Conservation (phyloP, 163 green algal species). For the Chlorella variabilis region DNA sequence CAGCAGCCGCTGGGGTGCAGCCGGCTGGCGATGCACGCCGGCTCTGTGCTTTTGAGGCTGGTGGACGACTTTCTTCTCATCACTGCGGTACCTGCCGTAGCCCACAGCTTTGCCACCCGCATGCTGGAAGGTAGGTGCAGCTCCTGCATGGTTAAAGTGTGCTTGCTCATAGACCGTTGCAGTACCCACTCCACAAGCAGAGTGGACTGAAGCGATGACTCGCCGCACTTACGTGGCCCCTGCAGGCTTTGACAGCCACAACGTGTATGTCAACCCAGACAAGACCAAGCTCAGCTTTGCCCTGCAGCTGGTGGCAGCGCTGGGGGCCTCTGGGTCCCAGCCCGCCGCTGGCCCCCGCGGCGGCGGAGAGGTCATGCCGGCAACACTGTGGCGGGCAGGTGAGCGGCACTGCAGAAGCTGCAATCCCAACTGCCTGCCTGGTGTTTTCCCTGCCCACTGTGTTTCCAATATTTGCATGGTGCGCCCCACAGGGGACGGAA, state of each 20-base stretch:
- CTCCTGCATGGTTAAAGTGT: neutral
- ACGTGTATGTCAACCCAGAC: constrained; percentile 73
- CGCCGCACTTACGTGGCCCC: too few species aligned
- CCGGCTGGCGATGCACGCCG: constrained; percentile 18
- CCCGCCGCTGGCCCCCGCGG: neutral
- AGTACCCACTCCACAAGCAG: too few species aligned
- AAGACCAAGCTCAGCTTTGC: constrained; percentile 91
- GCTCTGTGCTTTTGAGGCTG: constrained; percentile 69
- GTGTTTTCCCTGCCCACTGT: neutral
- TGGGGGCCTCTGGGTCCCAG: neutral
- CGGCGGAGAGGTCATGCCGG: constrained; percentile 35
- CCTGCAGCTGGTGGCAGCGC: constrained; percentile 35
- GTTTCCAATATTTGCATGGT: neutral
- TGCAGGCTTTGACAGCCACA: constrained; percentile 78
- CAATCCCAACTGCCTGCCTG: neutral
- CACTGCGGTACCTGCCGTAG: constrained; percentile 59
- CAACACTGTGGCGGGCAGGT: constrained; percentile 27
- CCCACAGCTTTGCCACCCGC: constrained; percentile 61
- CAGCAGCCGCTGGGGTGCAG: constrained; percentile 9
- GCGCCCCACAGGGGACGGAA: constrained; percentile 35
- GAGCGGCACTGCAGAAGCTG: too few species aligned
- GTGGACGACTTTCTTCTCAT: constrained; percentile 85
- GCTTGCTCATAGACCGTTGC: too few species aligned
- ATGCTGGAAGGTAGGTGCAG: constrained; percentile 50
- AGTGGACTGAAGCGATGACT: too few species aligned